phyloP scores from a whole-genome alignment of 495 filamentous ascomycete species.

The Trichoderma reesei region DNA sequence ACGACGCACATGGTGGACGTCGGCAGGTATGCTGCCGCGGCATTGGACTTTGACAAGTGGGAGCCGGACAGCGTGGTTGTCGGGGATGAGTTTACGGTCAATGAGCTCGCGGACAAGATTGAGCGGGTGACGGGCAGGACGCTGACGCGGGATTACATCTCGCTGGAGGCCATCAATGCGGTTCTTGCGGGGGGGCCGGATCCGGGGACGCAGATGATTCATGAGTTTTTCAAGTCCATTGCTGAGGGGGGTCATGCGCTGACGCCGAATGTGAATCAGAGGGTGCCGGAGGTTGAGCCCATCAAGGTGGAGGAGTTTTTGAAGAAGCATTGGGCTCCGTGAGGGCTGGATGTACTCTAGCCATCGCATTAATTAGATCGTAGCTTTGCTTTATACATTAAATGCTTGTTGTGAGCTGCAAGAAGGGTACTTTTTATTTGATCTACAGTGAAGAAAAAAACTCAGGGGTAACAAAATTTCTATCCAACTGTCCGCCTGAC shows the following conservation, averaged over 20 bases:
- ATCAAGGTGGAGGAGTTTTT: neutral
- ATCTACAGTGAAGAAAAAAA: too few relatives aligned
- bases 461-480: too few relatives aligned
- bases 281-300: neutral
- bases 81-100: constrained; percentile 39
- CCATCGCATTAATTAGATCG: neutral
- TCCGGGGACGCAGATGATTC: constrained; percentile 29
- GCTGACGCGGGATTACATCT: constrained; percentile 72
- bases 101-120: constrained; percentile 56
- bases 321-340: neutral
- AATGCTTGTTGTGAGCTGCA: too few relatives aligned
- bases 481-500: too few relatives aligned
- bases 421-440: neutral
- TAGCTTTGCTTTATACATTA: neutral
- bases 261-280: neutral
- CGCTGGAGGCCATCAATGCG: constrained; percentile 66
- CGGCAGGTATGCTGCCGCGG: neutral
- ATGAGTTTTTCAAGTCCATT: neutral
- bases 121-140: constrained; percentile 78
- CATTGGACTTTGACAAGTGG: neutral
- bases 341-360: too few relatives aligned
- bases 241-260: neutral
- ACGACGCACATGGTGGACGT: neutral
- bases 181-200: constrained; percentile 94
- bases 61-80: neutral